phyloP scores from a whole-genome alignment of 2,329 filamentous ascomycete genomes.

The Teratosphaeriaceae sp. region DNA sequence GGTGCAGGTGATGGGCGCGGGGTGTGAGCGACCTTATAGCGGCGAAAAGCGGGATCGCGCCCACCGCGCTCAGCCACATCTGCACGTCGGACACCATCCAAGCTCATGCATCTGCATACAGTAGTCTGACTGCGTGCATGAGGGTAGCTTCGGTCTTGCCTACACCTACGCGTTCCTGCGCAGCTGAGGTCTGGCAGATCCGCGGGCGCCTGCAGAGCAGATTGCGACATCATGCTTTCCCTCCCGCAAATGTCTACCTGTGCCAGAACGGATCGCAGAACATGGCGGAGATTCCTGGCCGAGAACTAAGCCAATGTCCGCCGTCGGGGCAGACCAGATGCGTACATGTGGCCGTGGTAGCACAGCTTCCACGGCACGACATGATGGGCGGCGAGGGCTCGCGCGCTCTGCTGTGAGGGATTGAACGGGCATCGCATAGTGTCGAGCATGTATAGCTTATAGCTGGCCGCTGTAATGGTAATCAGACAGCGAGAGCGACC shows the following conservation, averaged over 20 bases:
- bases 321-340: too few species aligned
- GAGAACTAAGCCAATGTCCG: too few species aligned
- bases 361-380: too few species aligned
- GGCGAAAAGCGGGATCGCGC: constrained; percentile 6
- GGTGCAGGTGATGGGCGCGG: constrained; percentile 5
- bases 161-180: constrained; percentile 11
- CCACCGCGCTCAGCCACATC: constrained; percentile 10
- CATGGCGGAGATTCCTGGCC: too few species aligned
- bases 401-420: too few species aligned
- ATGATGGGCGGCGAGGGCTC: too few species aligned
- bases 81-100: too few species aligned
- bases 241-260: too few species aligned
- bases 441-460: constrained; percentile 3
- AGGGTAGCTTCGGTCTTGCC: constrained; percentile 16
- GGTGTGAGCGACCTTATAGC: constrained; percentile 6
- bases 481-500: not conserved
- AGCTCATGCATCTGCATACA: constrained; percentile 19
- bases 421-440: too few species aligned
- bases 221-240: constrained; percentile 17
- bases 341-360: too few species aligned
- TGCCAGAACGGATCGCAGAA: too few species aligned
- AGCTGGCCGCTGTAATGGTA: not conserved
- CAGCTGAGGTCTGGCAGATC: not conserved
- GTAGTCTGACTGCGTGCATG: constrained; percentile 18
- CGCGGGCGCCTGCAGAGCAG: not conserved